Base-by-base conservation (phyloP, 2,329 filamentous ascomycete species). In the Colletotrichum magnum region DNA sequence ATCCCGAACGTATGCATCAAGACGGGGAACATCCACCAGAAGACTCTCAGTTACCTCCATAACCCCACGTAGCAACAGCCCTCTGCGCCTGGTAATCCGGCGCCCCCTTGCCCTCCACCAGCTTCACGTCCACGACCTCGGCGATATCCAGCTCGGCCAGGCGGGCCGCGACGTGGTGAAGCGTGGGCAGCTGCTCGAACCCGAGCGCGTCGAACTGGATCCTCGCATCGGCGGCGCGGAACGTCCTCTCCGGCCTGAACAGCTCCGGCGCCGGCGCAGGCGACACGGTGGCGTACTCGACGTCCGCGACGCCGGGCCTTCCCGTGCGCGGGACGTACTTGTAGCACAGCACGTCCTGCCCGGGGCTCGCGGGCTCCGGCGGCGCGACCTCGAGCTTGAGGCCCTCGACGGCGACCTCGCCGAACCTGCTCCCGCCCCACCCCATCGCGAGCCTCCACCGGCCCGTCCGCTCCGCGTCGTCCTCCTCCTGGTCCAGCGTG, bases 271-370 rank as follows among this genome's bases (percentile, higher is more conserved):
- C 12, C 24, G 50, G 59, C 0, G 59, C 59, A 6, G 77, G 76
- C 6, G 80, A 75, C 63, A 82, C 76, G 15, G 77, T 77, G 1
- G 86, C 80, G 74, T 91, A 88, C 70, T 88, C 85, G 2, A 81
- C 84, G 60, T 89, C 89, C 0, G 87, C 79, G 57, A 84, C 79
- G 0, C 86, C 87, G 3, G 77, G 81, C 21, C 79, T 78, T 1
- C 87, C 86, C 1, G 88, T 86, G 4, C 82, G 79, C 0, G 89
- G 89, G 0, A 91, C 82, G 72, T 90, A 90, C 47, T 85, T 83
- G 75, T 89, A 85, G 16, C 84, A 79, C n/a, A 90, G 77, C 3
- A 87, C 82, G 2, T 85, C 85, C 10, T 84, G 80, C 61, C 50
- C 32, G 1, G 28, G 80, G 62, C 7, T 21, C 0, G 39, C 36